Conservation (phyloP, 2,329 filamentous ascomycete genomes). For the Ophiostoma ips region DNA sequence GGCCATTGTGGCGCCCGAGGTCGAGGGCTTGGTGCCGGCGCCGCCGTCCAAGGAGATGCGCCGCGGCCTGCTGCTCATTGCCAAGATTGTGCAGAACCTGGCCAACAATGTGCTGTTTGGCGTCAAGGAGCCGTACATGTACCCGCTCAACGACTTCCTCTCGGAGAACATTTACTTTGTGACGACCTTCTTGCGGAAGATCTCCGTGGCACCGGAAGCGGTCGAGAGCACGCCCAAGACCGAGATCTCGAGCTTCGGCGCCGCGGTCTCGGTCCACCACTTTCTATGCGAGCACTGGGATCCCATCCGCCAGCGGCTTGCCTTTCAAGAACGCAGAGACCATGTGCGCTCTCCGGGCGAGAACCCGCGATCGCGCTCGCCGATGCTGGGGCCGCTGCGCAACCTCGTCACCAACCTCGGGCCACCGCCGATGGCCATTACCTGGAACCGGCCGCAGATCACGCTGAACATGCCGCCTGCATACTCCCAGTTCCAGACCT, state of each 20-base stretch:
- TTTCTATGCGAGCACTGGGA: slow-evolving; percentile 63
- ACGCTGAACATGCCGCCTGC: slow-evolving; percentile 46
- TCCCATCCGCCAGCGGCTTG: slow-evolving; percentile 49
- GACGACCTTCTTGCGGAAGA: slow-evolving; percentile 52
- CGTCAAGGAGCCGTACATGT: slow-evolving; percentile 61
- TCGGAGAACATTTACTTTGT: slow-evolving; percentile 55
- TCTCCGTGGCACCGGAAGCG: slow-evolving; percentile 44
- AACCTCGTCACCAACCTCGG: slow-evolving; percentile 53
- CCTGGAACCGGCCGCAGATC: slow-evolving; percentile 55
- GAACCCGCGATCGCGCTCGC: slow-evolving; percentile 35
- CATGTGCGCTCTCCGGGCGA: slow-evolving; percentile 41
- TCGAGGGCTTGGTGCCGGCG: slow-evolving; percentile 47
- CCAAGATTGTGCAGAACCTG: slow-evolving; percentile 57
- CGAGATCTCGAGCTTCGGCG: slow-evolving; percentile 54
- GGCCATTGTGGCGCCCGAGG: slow-evolving; percentile 56
- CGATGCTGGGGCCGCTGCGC: slow-evolving; percentile 45
- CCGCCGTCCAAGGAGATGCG: slow-evolving; percentile 55
- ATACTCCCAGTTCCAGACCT: slow-evolving; percentile 57
- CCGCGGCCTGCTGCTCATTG: slow-evolving; percentile 52
- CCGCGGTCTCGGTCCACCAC: slow-evolving; percentile 53
- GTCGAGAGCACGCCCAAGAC: slow-evolving; percentile 26
- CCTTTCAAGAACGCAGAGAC: slow-evolving; percentile 44
- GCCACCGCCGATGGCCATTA: slow-evolving; percentile 52
- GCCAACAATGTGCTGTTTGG: slow-evolving; percentile 61
- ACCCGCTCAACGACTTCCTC: slow-evolving; percentile 53